Base-by-base conservation (phyloP, 257 asterid genomes). In the Vinca minor region DNA sequence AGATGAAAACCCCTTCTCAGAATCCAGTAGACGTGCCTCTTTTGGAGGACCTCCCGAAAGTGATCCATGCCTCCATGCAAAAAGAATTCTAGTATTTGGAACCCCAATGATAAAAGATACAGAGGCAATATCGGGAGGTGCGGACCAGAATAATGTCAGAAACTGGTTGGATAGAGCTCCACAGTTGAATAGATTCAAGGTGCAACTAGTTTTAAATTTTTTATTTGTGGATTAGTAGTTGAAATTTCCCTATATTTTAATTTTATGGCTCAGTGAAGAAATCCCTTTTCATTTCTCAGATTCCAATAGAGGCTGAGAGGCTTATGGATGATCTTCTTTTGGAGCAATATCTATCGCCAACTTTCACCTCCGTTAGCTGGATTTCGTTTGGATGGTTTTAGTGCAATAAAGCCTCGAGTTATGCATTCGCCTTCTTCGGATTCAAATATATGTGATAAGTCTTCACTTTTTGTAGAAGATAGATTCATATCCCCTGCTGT, bases 291-390 rank as follows among this genome's bases (percentile, higher is more conserved):
- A 69, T 41, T 57, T 74, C 72, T 71, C 86, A 93, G 98, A 88
- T 93, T 71, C 98, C 98, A 41, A 64, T 89, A 77, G 97, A 93
- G 85, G 88, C 76, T 55, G 98, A 93, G 79, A 87, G 96, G 77
- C 66, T 82, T 76, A 69, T 76, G 5, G 83, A 77, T 70, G 97
- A 87, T 74, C 96, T 89, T 80, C 87, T 87, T 64, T 75, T 93
- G 71, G 98, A 93, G 74, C 98, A 87, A 74, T 93, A 78, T 70
- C 69, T 87, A 35, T 73, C 94, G 60, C 88, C 91, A 26, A 83
- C 79, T 78, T 85, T n/a, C 97, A 63, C 98, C 96, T 65, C 78
- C 77, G 82, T 72, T 89, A 79, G 91, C 95, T 64, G 98, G 98
- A 60, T 93, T 93, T 79, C 98, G 96, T 47, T 76, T 93, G 66